Evolutionary conservation across 306 rosid genomes (phyloP).

Genomic region (Pterocarpus santalinus): DNA sequence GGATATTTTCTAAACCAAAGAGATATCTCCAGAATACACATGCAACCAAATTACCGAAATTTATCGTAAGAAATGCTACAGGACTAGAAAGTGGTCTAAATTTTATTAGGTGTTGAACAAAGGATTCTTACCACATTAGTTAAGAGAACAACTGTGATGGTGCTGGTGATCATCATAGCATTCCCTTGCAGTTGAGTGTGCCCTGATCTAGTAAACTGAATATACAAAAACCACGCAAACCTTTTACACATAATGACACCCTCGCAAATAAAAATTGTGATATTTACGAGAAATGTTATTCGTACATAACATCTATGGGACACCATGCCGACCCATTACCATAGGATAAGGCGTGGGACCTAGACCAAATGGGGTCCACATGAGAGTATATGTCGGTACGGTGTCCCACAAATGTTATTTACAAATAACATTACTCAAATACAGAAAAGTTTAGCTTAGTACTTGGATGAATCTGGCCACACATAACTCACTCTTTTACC

Average conservation of each 20-base stretch:
- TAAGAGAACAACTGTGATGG: conserved; percentile 68
- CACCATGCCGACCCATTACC: no score
- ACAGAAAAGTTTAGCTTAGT: no score
- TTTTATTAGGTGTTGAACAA: background rate
- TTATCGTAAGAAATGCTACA: background rate
- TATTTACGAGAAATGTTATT: no score
- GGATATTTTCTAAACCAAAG: background rate
- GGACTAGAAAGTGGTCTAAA: background rate
- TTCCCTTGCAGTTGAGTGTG: conserved; percentile 60
- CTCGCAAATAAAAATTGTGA: background rate
- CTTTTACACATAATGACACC: conserved; percentile 13
- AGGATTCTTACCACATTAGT: conserved; percentile 63
- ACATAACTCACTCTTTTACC: conserved; percentile 48
- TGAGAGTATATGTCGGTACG: no score
- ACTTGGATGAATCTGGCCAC: background rate
- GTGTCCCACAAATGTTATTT: no score
- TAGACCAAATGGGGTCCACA: no score
- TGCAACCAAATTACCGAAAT: background rate
- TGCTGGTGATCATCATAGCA: conserved; percentile 73
- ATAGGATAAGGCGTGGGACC: no score
- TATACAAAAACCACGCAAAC: background rate
- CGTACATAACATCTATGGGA: no score
- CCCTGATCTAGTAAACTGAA: conserved; percentile 68
- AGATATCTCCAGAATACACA: background rate
- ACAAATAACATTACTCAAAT: no score